Conservation (phyloP, 2,329 filamentous ascomycete genomes). For the Penicillium sp. region DNA sequence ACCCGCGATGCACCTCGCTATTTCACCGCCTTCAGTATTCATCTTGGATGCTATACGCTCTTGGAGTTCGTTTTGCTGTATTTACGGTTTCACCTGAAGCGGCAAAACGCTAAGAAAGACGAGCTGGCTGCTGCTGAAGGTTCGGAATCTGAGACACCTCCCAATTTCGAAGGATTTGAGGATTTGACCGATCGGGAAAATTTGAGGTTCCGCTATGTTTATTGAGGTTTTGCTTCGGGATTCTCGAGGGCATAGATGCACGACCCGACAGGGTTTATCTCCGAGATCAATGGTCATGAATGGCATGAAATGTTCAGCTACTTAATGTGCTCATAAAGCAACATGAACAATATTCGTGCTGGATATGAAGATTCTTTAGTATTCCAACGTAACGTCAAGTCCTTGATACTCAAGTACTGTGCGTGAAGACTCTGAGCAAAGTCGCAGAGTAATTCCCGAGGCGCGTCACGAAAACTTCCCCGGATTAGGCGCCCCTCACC, state of each 20-base stretch:
- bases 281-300: background rate
- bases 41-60: background rate
- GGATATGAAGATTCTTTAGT: background rate
- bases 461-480: background rate
- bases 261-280: background rate
- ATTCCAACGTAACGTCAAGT: background rate
- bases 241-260: no score
- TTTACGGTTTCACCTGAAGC: background rate
- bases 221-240: background rate
- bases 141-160: background rate
- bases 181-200: slow-evolving; percentile 3
- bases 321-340: background rate
- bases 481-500: no score
- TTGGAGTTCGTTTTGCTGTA: background rate
- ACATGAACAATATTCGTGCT: no score
- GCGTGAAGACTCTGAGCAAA: background rate
- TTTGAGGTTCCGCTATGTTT: background rate
- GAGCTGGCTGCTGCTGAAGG: background rate
- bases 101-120: background rate
- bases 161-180: slow-evolving; percentile 4
- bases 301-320: background rate
- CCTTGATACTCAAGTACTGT: background rate
- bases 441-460: background rate
- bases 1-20: background rate
- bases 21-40: background rate